phyloP scores from a whole-genome alignment of 352 stramenopile species.

The Globisporangium canariense region DNA sequence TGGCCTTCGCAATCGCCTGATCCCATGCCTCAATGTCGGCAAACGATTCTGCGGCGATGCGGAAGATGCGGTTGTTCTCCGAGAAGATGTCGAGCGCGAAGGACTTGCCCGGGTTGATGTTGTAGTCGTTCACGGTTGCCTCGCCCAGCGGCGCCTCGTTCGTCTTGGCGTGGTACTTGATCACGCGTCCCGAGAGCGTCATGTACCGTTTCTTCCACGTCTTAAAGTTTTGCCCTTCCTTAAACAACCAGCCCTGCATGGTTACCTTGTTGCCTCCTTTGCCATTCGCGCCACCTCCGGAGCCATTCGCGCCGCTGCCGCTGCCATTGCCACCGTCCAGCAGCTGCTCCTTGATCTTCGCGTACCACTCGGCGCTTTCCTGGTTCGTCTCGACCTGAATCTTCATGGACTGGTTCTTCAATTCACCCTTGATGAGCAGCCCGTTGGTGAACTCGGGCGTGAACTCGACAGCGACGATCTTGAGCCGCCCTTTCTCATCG shows the following conservation, averaged over 20 bases:
- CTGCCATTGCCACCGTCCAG: constrained; percentile 16
- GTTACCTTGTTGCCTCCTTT: constrained; percentile 13
- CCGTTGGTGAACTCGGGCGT: constrained; percentile 63
- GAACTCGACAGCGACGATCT: constrained; percentile 59
- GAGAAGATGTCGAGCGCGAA: constrained; percentile 79
- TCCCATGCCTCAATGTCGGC: constrained; percentile 78
- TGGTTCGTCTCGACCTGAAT: constrained; percentile 68
- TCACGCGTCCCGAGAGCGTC: constrained; percentile 46
- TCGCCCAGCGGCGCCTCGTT: constrained; percentile 60
- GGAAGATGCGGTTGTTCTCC: constrained; percentile 78
- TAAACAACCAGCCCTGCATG: constrained; percentile 76
- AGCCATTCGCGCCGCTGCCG: constrained; percentile 3
- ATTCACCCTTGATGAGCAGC: constrained; percentile 50
- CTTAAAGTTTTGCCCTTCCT: constrained; percentile 88
- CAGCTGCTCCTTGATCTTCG: constrained; percentile 43
- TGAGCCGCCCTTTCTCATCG: constrained; percentile 70
- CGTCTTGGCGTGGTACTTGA: constrained; percentile 66
- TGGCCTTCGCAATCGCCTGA: constrained; percentile 40
- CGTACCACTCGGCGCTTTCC: constrained; percentile 59
- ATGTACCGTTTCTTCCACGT: constrained; percentile 85
- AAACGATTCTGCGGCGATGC: constrained; percentile 62
- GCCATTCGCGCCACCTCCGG: constrained; percentile 9
- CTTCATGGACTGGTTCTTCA: constrained; percentile 73
- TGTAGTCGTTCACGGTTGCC: constrained; percentile 66
- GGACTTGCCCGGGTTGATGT: constrained; percentile 52